Base-by-base conservation (phyloP, 2,329 filamentous ascomycete genomes). In the Calonectria multiphialidica region DNA sequence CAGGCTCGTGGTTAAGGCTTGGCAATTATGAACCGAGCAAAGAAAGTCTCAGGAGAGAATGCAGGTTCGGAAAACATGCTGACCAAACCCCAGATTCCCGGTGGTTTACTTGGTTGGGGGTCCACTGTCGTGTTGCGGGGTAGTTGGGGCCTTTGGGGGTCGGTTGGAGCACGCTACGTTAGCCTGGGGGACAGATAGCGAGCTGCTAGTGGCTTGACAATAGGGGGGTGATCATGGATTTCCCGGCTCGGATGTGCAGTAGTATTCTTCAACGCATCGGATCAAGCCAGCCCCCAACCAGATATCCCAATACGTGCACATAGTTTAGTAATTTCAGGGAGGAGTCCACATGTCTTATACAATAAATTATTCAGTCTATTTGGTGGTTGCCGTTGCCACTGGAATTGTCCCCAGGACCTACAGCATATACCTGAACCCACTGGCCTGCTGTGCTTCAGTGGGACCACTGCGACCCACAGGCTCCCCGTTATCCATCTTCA, bases 381-480 rank as follows among this genome's bases (percentile, higher is more conserved):
- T 61, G 3, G 13, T 50, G 13, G 9, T 12, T 30, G 5, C 30
- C 4, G 6, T 15, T 23, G 30, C 42, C 16, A 15, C 15, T 45
- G 15, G n/a, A 16, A 5, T 8, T 21, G 13, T n/a, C n/a, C 1
- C 37, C 25, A 9, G 23, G 16, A 21, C 15, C 21, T 44, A 61
- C 9, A 44, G 25, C 55, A 61, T 61, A 15, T 61, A 61, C 5
- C 37, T 40, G 10, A 61, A 61, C 37, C 55, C 55, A 6, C 55
- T 61, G 9, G 55, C 55, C 16, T 44, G 35, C 55, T 61, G 55
- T 37, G 37, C 55, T 61, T 61, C 55, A n/a, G 55, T 61, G 21
- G 55, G 55, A 44, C 55, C 55, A 6, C 55, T 61, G 35, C 21
- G 35, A 40, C 55, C 55, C 21, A 61, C 35, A 40, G 55, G 55